Base-by-base conservation (phyloP, 1,139 yeast species). In the Barnettozyma hawaiiensis region DNA sequence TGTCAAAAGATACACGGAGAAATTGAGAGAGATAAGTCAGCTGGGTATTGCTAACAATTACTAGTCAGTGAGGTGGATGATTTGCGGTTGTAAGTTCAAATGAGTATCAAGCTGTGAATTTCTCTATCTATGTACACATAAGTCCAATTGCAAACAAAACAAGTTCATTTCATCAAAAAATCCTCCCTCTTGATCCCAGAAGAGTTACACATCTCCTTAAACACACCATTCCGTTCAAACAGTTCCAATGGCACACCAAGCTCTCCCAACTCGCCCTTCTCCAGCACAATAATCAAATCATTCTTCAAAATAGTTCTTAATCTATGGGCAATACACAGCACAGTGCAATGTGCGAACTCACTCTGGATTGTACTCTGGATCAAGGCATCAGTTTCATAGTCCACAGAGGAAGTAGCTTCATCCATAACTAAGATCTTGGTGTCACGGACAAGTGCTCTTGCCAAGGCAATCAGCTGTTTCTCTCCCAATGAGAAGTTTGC, bases 361-460 rank as follows among this genome's bases (percentile, higher is more conserved):
- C 63, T 63, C 5, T 69, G 65, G 47, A 83, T 80, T 21, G 85
- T 78, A 2, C 64, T 55, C 61, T 84, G 92, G 51, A 85, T 80
- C 55, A 73, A 73, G 34, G 73, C 68, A 61, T 84, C 92, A 1
- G 92, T 82, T 49, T 78, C 84, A 55, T 79, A 81, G 58, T 84
- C 94, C 32, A 84, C 89, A 3, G 84, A 77, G 0, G 92, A 82
- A 0, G 94, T 84, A 15, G 94, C 92, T 61, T 84, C 94, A 59
- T 84, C 94, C 48, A 84, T 65, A 46, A 84, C 77, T 47, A 84
- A 65, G 44, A 84, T 75, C 56, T 73, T 76, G 7, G 85, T 68
- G 35, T 75, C 71, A 47, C 85, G 71, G 12, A 82, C 85, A 49
- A 84, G 66, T 0, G 94, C 89, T 50, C 92, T 71, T 1, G 90